Percentiles rank a stretch among this genome's conserved stretches.
These are phyloP conservation scores for Paraphaeosphaeria minitans DNA, from an alignment of 2,329 filamentous ascomycete genomes.

Conservation along the genomic window DNA sequence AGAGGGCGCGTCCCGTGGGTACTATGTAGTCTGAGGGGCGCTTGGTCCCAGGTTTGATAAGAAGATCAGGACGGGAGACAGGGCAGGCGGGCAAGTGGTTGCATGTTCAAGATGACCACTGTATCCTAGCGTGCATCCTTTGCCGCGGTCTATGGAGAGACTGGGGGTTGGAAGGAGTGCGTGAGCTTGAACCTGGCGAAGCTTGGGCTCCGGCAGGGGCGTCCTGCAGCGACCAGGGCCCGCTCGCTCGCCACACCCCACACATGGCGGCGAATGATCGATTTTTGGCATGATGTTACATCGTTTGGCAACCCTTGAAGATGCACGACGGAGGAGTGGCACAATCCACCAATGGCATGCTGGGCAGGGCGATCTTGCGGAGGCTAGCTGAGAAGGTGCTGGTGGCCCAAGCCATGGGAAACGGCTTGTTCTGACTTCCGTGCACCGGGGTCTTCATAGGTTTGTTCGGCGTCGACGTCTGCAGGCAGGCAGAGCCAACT, in stretches of 20 bases:
- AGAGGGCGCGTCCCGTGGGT: conserved; percentile 41
- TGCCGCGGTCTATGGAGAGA: conserved; percentile 26
- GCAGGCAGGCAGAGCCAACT: conserved; percentile 30
- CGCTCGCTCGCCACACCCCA: neutral
- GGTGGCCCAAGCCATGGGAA: conserved; percentile 37
- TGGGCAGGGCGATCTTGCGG: conserved; percentile 36
- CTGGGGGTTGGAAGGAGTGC: conserved; percentile 13
- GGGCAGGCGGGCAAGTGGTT: conserved; percentile 36
- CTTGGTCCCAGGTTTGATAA: conserved; percentile 47
- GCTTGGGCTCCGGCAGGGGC: conserved; percentile 32
- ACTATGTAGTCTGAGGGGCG: conserved; percentile 45
- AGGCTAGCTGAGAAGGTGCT: conserved; percentile 40
- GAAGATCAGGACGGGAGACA: conserved; percentile 45
- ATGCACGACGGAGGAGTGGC: conserved; percentile 44
- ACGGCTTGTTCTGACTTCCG: conserved; percentile 23
- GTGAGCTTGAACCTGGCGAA: conserved; percentile 24
- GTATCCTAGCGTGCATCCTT: conserved; percentile 29
- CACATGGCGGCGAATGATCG: conserved; percentile 1
- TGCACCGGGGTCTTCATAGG: conserved; percentile 26
- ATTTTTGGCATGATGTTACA: conserved; percentile 39
- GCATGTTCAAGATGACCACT: conserved; percentile 18
- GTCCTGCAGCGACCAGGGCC: neutral
- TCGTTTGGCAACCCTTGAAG: conserved; percentile 22
- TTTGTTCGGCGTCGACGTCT: conserved; percentile 27
- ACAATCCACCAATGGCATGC: conserved; percentile 36